Evolutionary conservation across 2,329 filamentous ascomycete genomes (phyloP), one percentile per base, ranked within the genome.

Genomic region (Fusarium sp.): DNA sequence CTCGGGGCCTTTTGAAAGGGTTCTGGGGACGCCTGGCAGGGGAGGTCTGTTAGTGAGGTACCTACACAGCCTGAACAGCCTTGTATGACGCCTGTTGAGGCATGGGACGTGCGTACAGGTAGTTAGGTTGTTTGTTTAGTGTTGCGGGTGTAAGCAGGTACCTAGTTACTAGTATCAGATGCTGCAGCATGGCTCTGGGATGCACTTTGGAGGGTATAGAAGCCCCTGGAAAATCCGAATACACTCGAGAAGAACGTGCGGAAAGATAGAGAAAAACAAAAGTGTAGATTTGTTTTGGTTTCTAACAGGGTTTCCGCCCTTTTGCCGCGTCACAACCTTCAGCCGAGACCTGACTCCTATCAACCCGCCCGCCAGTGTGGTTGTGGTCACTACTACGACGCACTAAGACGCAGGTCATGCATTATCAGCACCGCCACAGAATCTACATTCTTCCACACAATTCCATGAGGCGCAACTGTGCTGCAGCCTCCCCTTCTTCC

Each of bases 381-480:
- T 64, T 39, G 33, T 54, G 50, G 50, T 30, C 7, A 22, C 57
- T 59, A 73, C 54, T 54, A 15, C 53, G 53, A 36, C 39, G 42
- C 39, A 69, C 69, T 62, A 72, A 67, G 22, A 22, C 6, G 20
- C 35, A 78, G 64, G 78, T 79, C 68, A 41, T 76, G 70, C 78
- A 77, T 78, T 79, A 79, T 78, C 74, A 70, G 79, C 80, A 82
- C 81, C 79, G 80, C 81, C 81, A 83, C 81, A 78, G 68, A 75
- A 77, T 83, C 82, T 79, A 83, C 78, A 59, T 80, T 80, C 81
- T 83, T 83, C 82, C 77, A 83, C 80, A 78, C 77, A 79, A 68
- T 83, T 83, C 82, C 82, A 83, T 83, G 82, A 82, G 81, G 81
- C 81, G 81, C 79, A 80, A 68, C 74, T 65, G 62, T 68, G 58